Evolutionary conservation across 306 rosid genomes (phyloP).

Genomic region (cucumber (Cucumis sativus)): Cucumber_9930_V3 NC_026658.2:24023501-24024000

Average conservation of each 20-base stretch:
- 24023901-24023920: neutral
- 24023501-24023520: slow-evolving; percentile 55
- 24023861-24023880: neutral
- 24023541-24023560: slow-evolving; percentile 7
- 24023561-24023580: neutral
- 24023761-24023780: neutral
- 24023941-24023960: neutral
- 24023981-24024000: slow-evolving; percentile 44
- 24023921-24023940: neutral
- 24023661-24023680: neutral
- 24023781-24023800: neutral
- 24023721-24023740: neutral
- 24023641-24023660: neutral
- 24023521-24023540: slow-evolving; percentile 81
- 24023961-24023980: slow-evolving; percentile 6
- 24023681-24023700: neutral
- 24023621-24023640: neutral
- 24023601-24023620: neutral
- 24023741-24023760: neutral
- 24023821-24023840: neutral
- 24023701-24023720: neutral
- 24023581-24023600: neutral
- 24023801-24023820: neutral
- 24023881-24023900: neutral
- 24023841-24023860: neutral